Evolutionary conservation across 2,329 filamentous ascomycete species (phyloP).

Genomic region (Talaromyces sp.): DNA sequence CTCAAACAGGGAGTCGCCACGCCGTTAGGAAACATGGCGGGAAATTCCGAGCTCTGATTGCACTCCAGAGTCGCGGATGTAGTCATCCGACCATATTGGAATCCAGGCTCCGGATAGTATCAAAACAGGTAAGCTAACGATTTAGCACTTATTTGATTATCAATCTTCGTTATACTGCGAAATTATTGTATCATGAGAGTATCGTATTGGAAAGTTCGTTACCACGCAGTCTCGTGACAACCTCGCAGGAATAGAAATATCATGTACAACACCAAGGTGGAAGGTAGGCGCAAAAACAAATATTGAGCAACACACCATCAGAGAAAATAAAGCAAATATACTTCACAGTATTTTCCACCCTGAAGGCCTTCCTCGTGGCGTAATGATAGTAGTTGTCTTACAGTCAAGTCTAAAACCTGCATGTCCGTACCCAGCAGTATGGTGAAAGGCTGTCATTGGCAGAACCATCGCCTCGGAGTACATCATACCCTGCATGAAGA

Average conservation of each 20-base stretch:
- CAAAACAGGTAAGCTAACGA: not conserved
- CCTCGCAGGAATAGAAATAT: not conserved
- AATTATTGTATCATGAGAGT: not conserved
- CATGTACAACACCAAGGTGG: not conserved
- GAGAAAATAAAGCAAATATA: not conserved
- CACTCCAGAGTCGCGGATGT: not conserved
- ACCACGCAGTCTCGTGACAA: not conserved
- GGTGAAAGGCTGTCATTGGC: not conserved
- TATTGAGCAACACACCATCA: not conserved
- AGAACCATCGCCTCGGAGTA: constrained; percentile 8
- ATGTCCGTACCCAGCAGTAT: not conserved
- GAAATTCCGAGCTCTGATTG: not conserved
- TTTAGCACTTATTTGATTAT: not conserved
- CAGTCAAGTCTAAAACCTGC: not conserved
- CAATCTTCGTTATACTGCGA: not conserved
- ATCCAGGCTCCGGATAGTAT: not conserved
- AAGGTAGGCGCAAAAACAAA: not conserved
- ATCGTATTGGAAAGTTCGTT: not conserved
- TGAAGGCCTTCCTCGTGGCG: not conserved
- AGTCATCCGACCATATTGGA: not conserved
- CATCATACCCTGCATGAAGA: not conserved
- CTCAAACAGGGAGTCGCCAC: not conserved
- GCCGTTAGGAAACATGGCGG: not conserved
- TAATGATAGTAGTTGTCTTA: not conserved
- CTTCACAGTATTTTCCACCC: not conserved